Conservation (phyloP, 805 yeast genomes). For the Metschnikowia chrysomelidarum region DNA sequence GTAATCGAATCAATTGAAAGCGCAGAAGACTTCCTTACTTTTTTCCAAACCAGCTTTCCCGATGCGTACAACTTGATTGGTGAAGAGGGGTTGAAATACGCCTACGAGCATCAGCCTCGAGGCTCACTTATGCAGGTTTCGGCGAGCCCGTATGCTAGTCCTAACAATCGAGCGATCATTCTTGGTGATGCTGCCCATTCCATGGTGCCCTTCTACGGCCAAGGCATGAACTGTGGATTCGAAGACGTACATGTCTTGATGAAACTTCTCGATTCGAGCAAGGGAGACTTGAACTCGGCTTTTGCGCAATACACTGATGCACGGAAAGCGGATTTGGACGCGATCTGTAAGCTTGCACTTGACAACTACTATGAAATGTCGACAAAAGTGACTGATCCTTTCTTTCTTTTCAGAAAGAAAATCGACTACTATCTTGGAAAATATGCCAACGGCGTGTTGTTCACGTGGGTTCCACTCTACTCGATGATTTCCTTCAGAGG, state of each 20-base stretch:
- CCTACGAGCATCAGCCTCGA: slow-evolving; percentile 60
- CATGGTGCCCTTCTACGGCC: slow-evolving; percentile 97
- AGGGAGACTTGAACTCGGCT: slow-evolving; percentile 44
- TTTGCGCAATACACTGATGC: slow-evolving; percentile 52
- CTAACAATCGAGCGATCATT: slow-evolving; percentile 58
- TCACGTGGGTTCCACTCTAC: slow-evolving; percentile 78
- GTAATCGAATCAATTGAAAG: slow-evolving; percentile 54
- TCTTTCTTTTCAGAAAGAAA: slow-evolving; percentile 62
- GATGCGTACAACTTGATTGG: slow-evolving; percentile 77
- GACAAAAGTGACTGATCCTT: slow-evolving; percentile 61
- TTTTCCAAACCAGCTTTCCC: slow-evolving; percentile 62
- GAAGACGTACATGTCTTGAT: slow-evolving; percentile 79
- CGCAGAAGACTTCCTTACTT: slow-evolving; percentile 45
- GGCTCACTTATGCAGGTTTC: slow-evolving; percentile 76
- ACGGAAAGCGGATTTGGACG: slow-evolving; percentile 65
- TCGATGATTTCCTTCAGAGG: slow-evolving; percentile 90
- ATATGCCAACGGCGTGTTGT: slow-evolving; percentile 44
- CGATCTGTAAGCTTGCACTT: slow-evolving; percentile 77
- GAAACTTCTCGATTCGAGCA: slow-evolving; percentile 42
- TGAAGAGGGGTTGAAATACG: slow-evolving; percentile 45
- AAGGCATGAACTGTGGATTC: slow-evolving; percentile 95
- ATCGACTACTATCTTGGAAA: slow-evolving; percentile 66
- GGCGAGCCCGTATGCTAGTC: slow-evolving; percentile 66
- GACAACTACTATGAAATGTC: slow-evolving; percentile 88
- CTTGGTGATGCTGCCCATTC: slow-evolving; percentile 95